Percentiles rank a stretch among this genome's conserved stretches.
These are phyloP conservation scores for Vaccinium corymbosum DNA, from an alignment of 148 eudicot genomes.

Conservation along the genomic window DNA sequence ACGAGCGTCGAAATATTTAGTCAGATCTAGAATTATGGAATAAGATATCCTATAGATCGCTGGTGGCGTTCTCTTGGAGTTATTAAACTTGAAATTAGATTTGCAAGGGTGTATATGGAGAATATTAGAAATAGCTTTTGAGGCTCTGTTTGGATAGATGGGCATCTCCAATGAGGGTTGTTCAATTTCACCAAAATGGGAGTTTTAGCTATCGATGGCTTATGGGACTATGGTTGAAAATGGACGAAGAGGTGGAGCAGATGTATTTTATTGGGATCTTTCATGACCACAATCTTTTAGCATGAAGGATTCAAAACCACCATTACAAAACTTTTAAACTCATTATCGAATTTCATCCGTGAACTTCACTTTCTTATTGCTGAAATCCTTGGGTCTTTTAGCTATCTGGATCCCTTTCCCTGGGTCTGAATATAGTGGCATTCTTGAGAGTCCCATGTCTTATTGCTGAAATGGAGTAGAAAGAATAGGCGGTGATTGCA, in stretches of 20 bases:
- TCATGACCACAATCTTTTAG: not conserved
- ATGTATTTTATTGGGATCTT: not conserved
- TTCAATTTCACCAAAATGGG: no score
- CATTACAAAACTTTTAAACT: not conserved
- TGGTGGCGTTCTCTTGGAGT: not conserved
- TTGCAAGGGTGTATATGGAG: not conserved
- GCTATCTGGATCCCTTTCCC: not conserved
- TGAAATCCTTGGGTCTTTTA: not conserved
- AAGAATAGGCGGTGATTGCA: not conserved
- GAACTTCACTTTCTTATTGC: not conserved
- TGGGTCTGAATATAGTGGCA: not conserved
- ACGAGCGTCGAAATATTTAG: no score
- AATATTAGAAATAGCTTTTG: not conserved
- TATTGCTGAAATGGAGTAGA: not conserved
- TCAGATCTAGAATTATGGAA: not conserved
- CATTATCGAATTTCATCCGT: not conserved
- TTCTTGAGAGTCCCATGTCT: not conserved
- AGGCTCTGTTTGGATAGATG: not conserved
- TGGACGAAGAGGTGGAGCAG: no score
- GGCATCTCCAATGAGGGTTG: not conserved
- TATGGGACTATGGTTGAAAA: not conserved
- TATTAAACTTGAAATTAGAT: not conserved
- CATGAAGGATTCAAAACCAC: not conserved
- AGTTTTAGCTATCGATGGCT: not conserved
- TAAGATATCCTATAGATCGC: not conserved